Conservation (phyloP, 208 protist species). For the Trichomonas tenax region DNA sequence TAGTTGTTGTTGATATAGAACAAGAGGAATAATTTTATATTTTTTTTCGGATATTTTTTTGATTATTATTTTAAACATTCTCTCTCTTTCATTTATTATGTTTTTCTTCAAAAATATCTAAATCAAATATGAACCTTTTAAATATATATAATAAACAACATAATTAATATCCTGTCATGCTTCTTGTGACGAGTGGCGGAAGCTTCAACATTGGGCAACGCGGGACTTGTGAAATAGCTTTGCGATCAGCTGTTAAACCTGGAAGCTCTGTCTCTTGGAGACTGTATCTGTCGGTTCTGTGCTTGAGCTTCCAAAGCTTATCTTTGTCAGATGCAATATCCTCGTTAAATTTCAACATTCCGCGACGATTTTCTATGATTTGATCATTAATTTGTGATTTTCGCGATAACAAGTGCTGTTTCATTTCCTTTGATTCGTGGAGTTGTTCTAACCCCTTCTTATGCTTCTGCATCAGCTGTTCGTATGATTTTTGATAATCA, state of each 20-base stretch:
- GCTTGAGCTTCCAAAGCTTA: neutral
- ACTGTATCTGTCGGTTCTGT: neutral
- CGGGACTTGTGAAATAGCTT: neutral
- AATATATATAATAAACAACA: neutral
- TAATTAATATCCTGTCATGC: neutral
- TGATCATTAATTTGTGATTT: neutral
- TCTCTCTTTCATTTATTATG: neutral
- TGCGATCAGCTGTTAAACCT: neutral
- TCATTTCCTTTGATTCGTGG: neutral
- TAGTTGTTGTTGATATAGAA: conserved; percentile 3
- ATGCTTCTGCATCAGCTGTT: neutral
- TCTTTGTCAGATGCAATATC: neutral
- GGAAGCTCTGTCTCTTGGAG: neutral
- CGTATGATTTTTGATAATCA: neutral
- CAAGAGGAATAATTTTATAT: neutral
- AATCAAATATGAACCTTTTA: neutral
- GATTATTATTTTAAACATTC: neutral
- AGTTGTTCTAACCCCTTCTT: neutral
- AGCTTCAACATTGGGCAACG: neutral
- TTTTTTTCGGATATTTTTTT: neutral
- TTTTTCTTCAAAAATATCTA: neutral
- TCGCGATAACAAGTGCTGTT: neutral
- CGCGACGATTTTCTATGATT: neutral
- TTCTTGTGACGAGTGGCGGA: neutral
- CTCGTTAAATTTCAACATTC: neutral